Evolutionary conservation across 768 basidiomycete species (phyloP).

Genomic region (Leccinum subtestaceum): DNA sequence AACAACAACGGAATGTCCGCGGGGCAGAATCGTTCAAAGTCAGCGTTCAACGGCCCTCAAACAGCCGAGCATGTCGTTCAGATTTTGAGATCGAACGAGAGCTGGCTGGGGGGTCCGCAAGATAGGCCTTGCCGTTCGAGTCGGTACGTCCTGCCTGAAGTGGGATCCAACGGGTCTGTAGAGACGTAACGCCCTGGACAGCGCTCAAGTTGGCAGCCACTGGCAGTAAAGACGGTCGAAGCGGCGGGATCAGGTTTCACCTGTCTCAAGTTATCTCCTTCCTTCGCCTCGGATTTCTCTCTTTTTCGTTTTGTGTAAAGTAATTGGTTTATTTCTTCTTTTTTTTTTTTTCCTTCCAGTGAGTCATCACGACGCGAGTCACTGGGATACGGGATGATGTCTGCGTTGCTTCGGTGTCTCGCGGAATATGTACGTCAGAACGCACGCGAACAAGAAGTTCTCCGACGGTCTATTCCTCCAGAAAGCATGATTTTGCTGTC

Average conservation of each 20-base stretch:
- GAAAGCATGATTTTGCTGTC: neutral
- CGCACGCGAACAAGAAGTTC: neutral
- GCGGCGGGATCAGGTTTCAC: slow-evolving; percentile 6
- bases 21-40: neutral
- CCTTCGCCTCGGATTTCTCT: neutral
- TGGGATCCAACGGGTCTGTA: neutral
- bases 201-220: neutral
- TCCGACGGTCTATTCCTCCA: neutral
- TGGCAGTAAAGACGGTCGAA: neutral
- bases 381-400: neutral
- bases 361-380: neutral
- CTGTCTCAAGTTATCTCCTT: neutral
- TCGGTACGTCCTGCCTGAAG: neutral
- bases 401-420: neutral
- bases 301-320: neutral
- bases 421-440: neutral
- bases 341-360: neutral
- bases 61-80: neutral
- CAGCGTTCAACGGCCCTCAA: neutral
- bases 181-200: neutral
- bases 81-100: neutral
- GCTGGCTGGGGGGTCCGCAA: neutral
- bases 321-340: neutral
- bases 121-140: neutral
- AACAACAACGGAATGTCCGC: neutral